phyloP scores from a whole-genome alignment of 805 yeast genomes.

The Kodamaea neixiangensis region DNA sequence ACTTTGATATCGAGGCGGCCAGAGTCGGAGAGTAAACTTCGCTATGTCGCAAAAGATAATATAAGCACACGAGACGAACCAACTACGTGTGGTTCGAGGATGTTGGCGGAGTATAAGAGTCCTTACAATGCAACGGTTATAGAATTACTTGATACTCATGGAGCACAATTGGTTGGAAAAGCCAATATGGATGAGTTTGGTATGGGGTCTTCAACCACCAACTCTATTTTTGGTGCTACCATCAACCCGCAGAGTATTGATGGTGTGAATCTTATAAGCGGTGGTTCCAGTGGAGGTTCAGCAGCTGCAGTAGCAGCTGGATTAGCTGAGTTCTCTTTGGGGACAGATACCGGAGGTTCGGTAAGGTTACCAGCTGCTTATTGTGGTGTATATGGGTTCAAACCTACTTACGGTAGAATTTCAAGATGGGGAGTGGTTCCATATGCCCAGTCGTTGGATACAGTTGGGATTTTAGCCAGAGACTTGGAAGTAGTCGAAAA shows the following conservation, averaged over 20 bases:
- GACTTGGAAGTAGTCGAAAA: constrained; percentile 43
- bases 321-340: constrained; percentile 73
- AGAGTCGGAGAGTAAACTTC: not conserved
- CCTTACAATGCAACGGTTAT: constrained; percentile 85
- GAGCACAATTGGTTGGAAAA: constrained; percentile 68
- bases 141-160: constrained; percentile 49
- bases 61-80: constrained; percentile 61
- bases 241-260: constrained; percentile 47
- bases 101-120: constrained; percentile 59
- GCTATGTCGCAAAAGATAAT: constrained; percentile 66
- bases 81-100: constrained; percentile 79
- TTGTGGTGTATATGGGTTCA: constrained; percentile 82
- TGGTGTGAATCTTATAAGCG: constrained; percentile 45
- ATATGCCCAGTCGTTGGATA: constrained; percentile 92
- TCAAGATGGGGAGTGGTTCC: constrained; percentile 92
- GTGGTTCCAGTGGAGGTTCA: constrained; percentile 96
- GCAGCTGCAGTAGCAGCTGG: constrained; percentile 88
- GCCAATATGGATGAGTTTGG: constrained; percentile 96
- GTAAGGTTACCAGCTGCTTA: constrained; percentile 90
- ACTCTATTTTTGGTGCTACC: constrained; percentile 58
- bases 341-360: constrained; percentile 98
- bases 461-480: constrained; percentile 80
- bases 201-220: constrained; percentile 80
- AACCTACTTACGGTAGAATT: constrained; percentile 90
- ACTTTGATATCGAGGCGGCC: constrained; percentile 1